phyloP scores from a whole-genome alignment of 371 early-diverging fungal species.

The Haplosporangium sp. region DNA sequence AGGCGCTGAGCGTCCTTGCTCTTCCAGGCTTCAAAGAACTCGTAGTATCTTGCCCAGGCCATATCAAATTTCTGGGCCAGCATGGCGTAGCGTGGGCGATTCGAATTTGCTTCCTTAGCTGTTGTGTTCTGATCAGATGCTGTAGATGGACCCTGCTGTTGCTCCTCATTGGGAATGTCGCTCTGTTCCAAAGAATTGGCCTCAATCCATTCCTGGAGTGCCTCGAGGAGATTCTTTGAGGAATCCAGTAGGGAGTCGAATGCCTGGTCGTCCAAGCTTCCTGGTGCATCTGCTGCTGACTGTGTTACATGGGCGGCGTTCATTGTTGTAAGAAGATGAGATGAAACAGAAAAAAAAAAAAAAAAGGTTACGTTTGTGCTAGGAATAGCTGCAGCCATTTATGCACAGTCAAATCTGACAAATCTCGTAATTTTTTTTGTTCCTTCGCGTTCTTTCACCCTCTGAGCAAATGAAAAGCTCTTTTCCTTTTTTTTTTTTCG shows the following conservation, averaged over 20 bases:
- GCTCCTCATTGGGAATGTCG: not conserved
- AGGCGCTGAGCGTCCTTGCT: conserved; percentile 39
- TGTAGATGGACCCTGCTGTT: no score
- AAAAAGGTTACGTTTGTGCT: not conserved
- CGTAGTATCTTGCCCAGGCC: conserved; percentile 46
- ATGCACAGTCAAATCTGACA: conserved; percentile 5
- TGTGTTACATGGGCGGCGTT: conserved; percentile 7
- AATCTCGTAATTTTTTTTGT: not conserved
- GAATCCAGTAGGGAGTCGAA: conserved; percentile 41
- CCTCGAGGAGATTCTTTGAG: conserved; percentile 35
- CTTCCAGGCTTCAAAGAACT: conserved; percentile 46
- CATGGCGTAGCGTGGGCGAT: not conserved
- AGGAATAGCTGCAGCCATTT: not conserved
- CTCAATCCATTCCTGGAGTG: conserved; percentile 36
- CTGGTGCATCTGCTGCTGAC: conserved; percentile 1
- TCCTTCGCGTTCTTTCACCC: conserved; percentile 10
- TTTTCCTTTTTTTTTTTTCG: not conserved
- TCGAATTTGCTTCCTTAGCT: not conserved
- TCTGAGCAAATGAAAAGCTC: not conserved
- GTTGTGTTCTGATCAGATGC: not conserved
- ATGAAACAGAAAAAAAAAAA: not conserved
- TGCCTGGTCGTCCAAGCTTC: conserved; percentile 11
- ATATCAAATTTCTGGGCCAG: conserved; percentile 28
- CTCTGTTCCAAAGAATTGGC: not conserved
- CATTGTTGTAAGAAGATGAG: conserved; percentile 1